Base-by-base conservation (phyloP, 2,329 filamentous ascomycete genomes). In the Aspergillus tanneri region DNA sequence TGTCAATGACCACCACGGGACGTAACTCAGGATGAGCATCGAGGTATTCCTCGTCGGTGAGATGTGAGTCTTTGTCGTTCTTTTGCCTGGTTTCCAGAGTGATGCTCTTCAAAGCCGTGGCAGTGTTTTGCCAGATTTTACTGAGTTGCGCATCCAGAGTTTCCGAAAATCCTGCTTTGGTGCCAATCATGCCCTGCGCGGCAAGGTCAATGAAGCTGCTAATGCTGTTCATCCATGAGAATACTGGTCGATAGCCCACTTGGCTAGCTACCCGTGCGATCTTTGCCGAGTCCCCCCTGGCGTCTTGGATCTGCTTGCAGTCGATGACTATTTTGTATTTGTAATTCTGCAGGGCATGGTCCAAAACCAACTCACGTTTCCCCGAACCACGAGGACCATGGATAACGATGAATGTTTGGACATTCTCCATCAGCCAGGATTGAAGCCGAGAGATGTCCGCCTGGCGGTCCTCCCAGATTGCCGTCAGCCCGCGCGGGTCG, bases 151-250 rank as follows among this genome's bases (percentile, higher is more conserved):
- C 85, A 64, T 96, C 92, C 22, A 96, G 75, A 0, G 90, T 96
- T 66, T 96, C 92, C 0, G 89, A 95, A 65, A 97, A 96, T 6
- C 91, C 91, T 5, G 90, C 88, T 71, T 97, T 96, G 49, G 95
- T 88, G 10, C 92, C 92, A 16, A 92, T 95, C 10, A 93, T 93
- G 59, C 91, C 88, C 67, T 96, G 92, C 1, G 93, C 89, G 18
- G 92, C 93, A 28, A 97, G 80, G 60, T 97, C 93, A 55, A 96
- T 78, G 72, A 96, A 82, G 66, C 90, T 95, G 70, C 88, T 95
- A 56, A 97, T 83, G 62, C 85, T 96, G 69, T 97, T 96, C 72
- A 95, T 87, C 88, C 91, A 97, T 0, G 89, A 95, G 67, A 99
- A 99, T 0, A 99, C 84, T 0, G 93, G 93, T 7, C 88, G 80